phyloP scores from a whole-genome alignment of 2,329 filamentous ascomycete genomes.

The Penicillium sp. region DNA sequence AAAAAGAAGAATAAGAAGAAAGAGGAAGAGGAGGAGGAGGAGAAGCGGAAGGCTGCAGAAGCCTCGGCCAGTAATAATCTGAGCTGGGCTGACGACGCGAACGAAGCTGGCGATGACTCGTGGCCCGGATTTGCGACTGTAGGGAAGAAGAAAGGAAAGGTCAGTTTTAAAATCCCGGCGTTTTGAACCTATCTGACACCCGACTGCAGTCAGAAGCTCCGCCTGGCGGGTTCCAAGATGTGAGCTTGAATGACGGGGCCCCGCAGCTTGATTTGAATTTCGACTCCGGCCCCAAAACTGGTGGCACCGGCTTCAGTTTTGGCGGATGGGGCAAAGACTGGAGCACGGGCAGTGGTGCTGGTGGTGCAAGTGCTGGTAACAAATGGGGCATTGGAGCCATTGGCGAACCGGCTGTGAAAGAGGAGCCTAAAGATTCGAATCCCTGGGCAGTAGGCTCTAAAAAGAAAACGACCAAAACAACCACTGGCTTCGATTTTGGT shows the following conservation, averaged over 20 bases:
- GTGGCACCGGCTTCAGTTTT: slow-evolving; percentile 43
- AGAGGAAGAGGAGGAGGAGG: slow-evolving; percentile 34
- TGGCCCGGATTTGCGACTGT: slow-evolving; percentile 50
- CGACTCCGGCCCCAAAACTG: slow-evolving; percentile 44
- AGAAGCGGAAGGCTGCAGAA: slow-evolving; percentile 29
- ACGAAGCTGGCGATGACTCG: slow-evolving; percentile 46
- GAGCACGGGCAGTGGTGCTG: slow-evolving; percentile 33
- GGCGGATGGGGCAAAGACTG: slow-evolving; percentile 60
- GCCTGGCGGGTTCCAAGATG: slow-evolving; percentile 60
- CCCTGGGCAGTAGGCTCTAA: slow-evolving; percentile 40
- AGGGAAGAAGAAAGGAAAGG: slow-evolving; percentile 56
- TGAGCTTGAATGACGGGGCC: slow-evolving; percentile 60
- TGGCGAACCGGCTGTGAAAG: slow-evolving; percentile 29
- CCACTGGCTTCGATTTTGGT: slow-evolving; percentile 42
- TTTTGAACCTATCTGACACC: neutral
- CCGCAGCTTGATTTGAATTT: slow-evolving; percentile 56
- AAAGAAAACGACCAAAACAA: slow-evolving; percentile 36
- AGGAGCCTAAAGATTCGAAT: slow-evolving; percentile 34
- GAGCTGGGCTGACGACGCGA: slow-evolving; percentile 45
- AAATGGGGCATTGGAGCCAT: slow-evolving; percentile 45
- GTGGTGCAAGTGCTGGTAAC: slow-evolving; percentile 14
- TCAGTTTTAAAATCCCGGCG: slow-evolving; percentile 23
- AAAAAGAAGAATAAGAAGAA: slow-evolving; percentile 33
- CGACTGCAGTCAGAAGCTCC: slow-evolving; percentile 33
- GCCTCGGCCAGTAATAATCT: slow-evolving; percentile 33